phyloP scores from a whole-genome alignment of 225 moss, liverwort and hornwort genomes.

The Ulota crispa region DNA sequence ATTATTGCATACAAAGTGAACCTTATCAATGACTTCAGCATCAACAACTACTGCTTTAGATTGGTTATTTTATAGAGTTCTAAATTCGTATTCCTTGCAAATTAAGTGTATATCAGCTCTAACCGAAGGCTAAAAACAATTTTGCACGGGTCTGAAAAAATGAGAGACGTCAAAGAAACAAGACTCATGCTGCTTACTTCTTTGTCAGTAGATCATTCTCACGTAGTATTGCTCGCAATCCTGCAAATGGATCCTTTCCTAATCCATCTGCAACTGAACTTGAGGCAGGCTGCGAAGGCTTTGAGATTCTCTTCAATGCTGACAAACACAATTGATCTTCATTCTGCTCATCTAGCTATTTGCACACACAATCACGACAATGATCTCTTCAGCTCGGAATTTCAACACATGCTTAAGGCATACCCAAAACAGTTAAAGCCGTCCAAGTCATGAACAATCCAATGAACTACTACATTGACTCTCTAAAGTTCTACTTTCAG shows the following conservation, averaged over 20 bases:
- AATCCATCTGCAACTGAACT: slow-evolving; percentile 24
- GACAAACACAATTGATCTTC: slow-evolving; percentile 59
- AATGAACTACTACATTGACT: neutral
- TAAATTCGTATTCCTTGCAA: neutral
- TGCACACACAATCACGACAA: slow-evolving; percentile 21
- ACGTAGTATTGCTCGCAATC: slow-evolving; percentile 49
- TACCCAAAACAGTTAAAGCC: neutral
- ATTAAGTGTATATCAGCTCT: neutral
- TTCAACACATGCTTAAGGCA: neutral
- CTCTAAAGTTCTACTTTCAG: neutral
- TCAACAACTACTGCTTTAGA: neutral
- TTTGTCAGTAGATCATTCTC: slow-evolving; percentile 59
- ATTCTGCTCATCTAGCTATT: slow-evolving; percentile 81
- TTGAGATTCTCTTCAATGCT: slow-evolving; percentile 12
- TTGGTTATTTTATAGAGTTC: neutral
- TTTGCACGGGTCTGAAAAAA: neutral
- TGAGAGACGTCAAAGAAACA: neutral
- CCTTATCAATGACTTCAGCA: neutral
- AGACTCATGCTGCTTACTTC: slow-evolving; percentile 36
- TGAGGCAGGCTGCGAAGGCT: slow-evolving; percentile 15
- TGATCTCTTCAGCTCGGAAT: neutral
- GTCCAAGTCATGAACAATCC: neutral
- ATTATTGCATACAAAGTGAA: neutral
- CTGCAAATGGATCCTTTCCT: slow-evolving; percentile 59
- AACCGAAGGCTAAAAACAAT: neutral